phyloP scores from a whole-genome alignment of 805 yeast genomes.

The Metschnikowia baotianmanensis region DNA sequence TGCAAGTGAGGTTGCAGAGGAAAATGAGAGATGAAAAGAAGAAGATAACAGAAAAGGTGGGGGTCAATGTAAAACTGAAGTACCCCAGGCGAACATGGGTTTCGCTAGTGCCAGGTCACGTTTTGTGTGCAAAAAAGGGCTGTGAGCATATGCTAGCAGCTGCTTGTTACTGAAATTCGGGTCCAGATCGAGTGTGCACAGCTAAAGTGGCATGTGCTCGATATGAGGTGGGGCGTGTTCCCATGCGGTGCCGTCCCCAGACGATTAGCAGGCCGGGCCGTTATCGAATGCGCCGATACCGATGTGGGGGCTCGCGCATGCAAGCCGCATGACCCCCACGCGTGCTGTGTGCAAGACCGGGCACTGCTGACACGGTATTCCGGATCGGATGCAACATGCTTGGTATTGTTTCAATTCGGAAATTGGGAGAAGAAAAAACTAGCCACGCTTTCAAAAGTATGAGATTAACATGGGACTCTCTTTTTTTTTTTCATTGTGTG shows the following conservation, averaged over 20 bases:
- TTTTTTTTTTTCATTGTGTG: too few species aligned
- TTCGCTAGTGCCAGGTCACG: neutral
- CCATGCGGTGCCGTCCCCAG: neutral
- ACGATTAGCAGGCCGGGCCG: neutral
- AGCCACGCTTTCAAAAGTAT: too few species aligned
- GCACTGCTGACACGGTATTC: neutral
- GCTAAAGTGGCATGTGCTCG: neutral
- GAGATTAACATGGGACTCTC: too few species aligned
- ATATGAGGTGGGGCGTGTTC: neutral
- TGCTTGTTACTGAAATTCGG: neutral
- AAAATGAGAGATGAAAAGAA: too few species aligned
- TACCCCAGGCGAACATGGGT: too few species aligned
- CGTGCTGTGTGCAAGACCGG: neutral
- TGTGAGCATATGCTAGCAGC: neutral
- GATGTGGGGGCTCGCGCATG: conserved; percentile 1
- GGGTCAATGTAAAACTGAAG: too few species aligned
- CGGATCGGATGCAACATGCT: too few species aligned
- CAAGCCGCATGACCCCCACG: conserved; percentile 1
- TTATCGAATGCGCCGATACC: neutral
- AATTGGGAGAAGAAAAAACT: too few species aligned
- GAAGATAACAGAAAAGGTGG: too few species aligned
- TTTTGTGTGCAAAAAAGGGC: neutral
- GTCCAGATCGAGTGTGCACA: neutral
- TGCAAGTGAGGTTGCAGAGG: too few species aligned
- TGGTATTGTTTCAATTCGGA: neutral